Conservation (phyloP, 169 alveolate genomes). For the Plasmodium reichenowi region DNA sequence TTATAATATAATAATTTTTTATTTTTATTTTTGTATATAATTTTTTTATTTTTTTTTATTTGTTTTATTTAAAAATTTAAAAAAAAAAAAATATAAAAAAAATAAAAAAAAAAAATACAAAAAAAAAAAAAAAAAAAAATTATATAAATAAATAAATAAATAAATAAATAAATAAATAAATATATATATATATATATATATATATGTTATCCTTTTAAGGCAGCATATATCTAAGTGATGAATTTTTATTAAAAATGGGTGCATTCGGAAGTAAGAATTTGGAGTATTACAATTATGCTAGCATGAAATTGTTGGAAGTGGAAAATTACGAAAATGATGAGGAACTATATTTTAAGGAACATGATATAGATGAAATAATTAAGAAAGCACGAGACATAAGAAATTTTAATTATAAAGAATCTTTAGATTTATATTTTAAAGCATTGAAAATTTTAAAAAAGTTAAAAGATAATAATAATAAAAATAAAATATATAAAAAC, state of each 20-base stretch:
- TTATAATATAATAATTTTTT: no score
- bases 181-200: no score
- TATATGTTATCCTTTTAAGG: no score
- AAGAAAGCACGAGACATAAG: constrained; percentile 52
- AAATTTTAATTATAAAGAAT: constrained; percentile 41
- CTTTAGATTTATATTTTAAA: constrained; percentile 53
- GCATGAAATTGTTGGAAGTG: constrained; percentile 36
- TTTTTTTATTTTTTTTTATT: no score
- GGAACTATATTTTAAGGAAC: constrained; percentile 28
- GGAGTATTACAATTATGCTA: constrained; percentile 57
- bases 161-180: no score
- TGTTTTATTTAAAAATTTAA: no score
- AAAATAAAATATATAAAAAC: constrained; percentile 38
- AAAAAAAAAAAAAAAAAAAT: no score
- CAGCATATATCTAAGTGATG: no score
- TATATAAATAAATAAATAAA: no score
- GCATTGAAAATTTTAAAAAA: constrained; percentile 41
- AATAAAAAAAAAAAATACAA: no score
- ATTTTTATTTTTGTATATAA: no score
- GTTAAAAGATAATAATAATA: constrained; percentile 27
- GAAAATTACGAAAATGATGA: constrained; percentile 22
- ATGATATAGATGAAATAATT: constrained; percentile 32
- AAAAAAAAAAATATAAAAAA: no score
- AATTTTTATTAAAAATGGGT: constrained; percentile 30
- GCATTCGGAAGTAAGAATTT: constrained; percentile 51